Conservation (phyloP, 129 eudicot genomes). For the Scalesia atractyloides region DNA sequence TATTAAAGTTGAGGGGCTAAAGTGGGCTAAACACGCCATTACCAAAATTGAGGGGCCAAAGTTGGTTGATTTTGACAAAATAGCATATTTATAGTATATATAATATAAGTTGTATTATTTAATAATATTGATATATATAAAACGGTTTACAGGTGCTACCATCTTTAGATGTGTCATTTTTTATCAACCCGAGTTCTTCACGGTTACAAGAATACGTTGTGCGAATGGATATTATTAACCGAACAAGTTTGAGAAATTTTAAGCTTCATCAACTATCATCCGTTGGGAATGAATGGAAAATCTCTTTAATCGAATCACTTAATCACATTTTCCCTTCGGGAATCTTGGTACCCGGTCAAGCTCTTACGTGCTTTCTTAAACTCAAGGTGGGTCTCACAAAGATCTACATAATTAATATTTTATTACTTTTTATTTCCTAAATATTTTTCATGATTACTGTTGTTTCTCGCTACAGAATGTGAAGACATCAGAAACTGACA, state of each 20-base stretch:
- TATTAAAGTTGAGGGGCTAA: no score
- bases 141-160: conserved; percentile 64
- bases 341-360: conserved; percentile 70
- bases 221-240: conserved; percentile 80
- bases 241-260: conserved; percentile 63
- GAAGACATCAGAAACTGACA: conserved; percentile 39
- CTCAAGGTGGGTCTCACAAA: conserved; percentile 57
- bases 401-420: neutral
- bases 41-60: no score
- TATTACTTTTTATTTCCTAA: conserved; percentile 1
- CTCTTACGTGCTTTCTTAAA: conserved; percentile 81
- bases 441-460: conserved; percentile 7
- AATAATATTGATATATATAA: neutral
- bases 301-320: conserved; percentile 70
- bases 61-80: no score
- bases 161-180: conserved; percentile 77
- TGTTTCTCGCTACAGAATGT: conserved; percentile 45
- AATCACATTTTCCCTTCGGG: conserved; percentile 55
- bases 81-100: no score
- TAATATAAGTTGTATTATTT: neutral
- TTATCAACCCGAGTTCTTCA: conserved; percentile 70
- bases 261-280: conserved; percentile 80
- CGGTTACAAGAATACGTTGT: conserved; percentile 73
- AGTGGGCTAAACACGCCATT: no score
- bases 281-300: conserved; percentile 76